These are phyloP conservation scores for Amanita polypyramis DNA, from an alignment of 768 basidiomycete species.

Conservation along the genomic window DNA sequence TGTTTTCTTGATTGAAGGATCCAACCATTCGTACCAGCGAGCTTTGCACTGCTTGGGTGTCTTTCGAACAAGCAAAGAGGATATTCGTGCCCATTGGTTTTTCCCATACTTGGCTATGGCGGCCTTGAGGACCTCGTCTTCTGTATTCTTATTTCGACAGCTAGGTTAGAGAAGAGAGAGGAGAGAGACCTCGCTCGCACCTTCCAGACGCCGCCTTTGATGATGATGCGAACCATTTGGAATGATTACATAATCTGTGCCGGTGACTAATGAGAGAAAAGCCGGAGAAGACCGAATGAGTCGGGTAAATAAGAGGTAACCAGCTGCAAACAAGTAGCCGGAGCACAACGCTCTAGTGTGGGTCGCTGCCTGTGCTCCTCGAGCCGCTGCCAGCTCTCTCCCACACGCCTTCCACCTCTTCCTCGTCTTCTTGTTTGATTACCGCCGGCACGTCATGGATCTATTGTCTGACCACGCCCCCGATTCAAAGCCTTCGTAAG, in stretches of 20 bases:
- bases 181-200: conserved; percentile 22
- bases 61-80: conserved; percentile 93
- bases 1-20: conserved; percentile 99
- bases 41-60: conserved; percentile 99
- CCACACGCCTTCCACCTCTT: conserved; percentile 8
- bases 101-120: conserved; percentile 97
- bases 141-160: conserved; percentile 57
- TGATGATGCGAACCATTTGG: conserved; percentile 79
- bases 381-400: conserved; percentile 10
- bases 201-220: conserved; percentile 91
- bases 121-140: conserved; percentile 98
- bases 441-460: conserved; percentile 32
- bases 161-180: conserved; percentile 9
- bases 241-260: conserved; percentile 10
- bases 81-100: conserved; percentile 98
- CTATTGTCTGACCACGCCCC: conserved; percentile 22
- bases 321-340: conserved; percentile 25
- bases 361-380: conserved; percentile 9
- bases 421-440: conserved; percentile 24
- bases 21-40: conserved; percentile 99
- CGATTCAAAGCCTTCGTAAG: conserved; percentile 25
- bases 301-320: conserved; percentile 17
- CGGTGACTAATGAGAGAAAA: neutral
- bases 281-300: conserved; percentile 14
- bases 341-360: conserved; percentile 12